Evolutionary conservation across 2,329 filamentous ascomycete species (phyloP), one percentile per base, ranked within the genome.

Genomic region (Orbilia oligospora): DNA sequence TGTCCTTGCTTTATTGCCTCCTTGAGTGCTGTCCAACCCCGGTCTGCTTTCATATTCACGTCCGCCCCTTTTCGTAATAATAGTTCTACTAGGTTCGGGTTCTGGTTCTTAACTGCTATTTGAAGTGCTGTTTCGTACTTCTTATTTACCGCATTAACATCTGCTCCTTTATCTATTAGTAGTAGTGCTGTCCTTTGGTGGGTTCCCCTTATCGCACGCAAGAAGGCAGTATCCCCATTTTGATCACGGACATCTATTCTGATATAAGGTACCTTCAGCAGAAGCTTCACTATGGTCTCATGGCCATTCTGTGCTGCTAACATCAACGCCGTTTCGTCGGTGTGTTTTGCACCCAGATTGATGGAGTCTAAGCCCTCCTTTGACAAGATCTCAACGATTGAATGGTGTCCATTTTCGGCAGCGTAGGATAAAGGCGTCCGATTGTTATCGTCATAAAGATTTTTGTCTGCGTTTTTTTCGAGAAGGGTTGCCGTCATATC

Each of bases 401-500:
- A 33, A 30, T n/a, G 6, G 1, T 69, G 36, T 1, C 58, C 56
- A 9, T 56, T 58, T 53, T 71, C 56, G 5, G 72, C 58, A 10
- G 73, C 73, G 14, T 41, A 56, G 10, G 38, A 67, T 1, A 63
- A 24, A 0, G 73, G 58, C 30, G 66, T 71, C 12, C 58, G 38
- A 12, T 30, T 61, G 1, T 71, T 51, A 3, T 24, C 24, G 27
- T 77, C 66, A 44, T 20, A 20, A 10, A 67, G 5, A 41, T 58
- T 38, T 8, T 3, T 46, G 22, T 71, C 58, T 0, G 41, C 66
- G 5, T 38, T 12, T n/a, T 61, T 33, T 6, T 20, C 22, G 24
- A 76, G 56, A 6, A 76, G 27, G 1, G 67, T n/a, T 20, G 24
- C 30, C 12, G 41, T 49, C 16, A 76, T 66, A 0, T 71, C 66